Evolutionary conservation across 202 grass and related monocot genomes (phyloP).

Genomic region (Elaeis oleifera): DNA sequence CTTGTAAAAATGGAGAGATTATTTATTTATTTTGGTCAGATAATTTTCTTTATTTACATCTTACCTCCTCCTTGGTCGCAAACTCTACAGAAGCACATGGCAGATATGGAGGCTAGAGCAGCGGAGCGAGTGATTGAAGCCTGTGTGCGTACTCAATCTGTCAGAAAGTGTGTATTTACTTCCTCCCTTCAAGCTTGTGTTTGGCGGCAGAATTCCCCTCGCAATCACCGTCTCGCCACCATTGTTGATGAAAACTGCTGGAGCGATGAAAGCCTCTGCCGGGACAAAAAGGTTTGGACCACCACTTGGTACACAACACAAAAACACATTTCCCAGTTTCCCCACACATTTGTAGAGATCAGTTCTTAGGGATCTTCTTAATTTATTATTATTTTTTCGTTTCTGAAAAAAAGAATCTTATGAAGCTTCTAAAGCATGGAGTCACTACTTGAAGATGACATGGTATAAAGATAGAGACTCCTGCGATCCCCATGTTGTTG

Average conservation of each 20-base stretch:
- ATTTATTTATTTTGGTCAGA: too few relatives aligned
- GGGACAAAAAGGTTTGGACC: constrained; percentile 61
- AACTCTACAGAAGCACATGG: constrained; percentile 77
- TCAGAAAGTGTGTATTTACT: constrained; percentile 81
- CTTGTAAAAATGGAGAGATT: too few relatives aligned
- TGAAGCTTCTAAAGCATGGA: too few relatives aligned
- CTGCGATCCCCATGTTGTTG: too few relatives aligned
- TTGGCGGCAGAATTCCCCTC: constrained; percentile 51
- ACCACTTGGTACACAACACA: neutral
- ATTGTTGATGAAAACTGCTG: constrained; percentile 85
- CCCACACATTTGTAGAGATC: too few relatives aligned
- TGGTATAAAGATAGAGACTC: too few relatives aligned
- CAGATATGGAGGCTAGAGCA: constrained; percentile 58
- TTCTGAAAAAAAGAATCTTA: too few relatives aligned
- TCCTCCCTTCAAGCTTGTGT: constrained; percentile 77
- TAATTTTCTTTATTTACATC: too few relatives aligned
- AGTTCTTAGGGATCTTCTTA: too few relatives aligned
- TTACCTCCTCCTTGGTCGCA: too few relatives aligned
- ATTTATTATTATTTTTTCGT: too few relatives aligned
- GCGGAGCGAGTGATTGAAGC: constrained; percentile 82
- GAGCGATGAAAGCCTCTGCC: constrained; percentile 89
- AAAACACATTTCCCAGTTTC: neutral
- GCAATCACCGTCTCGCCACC: constrained; percentile 38
- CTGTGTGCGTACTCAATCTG: constrained; percentile 70
- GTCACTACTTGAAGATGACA: too few relatives aligned